phyloP scores from a whole-genome alignment of 768 basidiomycete species.

The Candolleomyces aberdarensis region DNA sequence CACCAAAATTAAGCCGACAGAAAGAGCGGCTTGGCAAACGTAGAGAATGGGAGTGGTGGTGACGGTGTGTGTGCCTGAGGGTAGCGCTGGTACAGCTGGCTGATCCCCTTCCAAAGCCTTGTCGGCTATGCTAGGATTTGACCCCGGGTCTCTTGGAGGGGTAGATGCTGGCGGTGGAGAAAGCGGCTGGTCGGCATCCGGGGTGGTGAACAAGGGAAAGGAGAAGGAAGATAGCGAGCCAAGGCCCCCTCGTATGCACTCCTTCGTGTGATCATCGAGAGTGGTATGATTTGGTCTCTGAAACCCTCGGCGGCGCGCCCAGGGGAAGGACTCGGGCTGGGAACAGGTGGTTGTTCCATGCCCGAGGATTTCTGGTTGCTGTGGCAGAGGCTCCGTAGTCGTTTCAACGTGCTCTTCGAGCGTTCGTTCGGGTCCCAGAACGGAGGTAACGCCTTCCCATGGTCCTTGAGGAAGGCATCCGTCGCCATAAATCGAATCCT shows the following conservation, averaged over 20 bases:
- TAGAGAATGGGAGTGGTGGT: background rate
- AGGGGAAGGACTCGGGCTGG: too few relatives aligned
- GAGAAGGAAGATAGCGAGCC: background rate
- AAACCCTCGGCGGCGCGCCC: too few relatives aligned
- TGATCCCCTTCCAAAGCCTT: too few relatives aligned
- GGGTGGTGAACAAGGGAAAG: background rate
- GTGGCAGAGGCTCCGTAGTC: background rate
- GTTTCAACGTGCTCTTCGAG: background rate
- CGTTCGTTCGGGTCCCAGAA: background rate
- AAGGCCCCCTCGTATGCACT: background rate
- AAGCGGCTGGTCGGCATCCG: too few relatives aligned
- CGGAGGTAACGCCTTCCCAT: background rate
- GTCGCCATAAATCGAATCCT: slow-evolving; percentile 1
- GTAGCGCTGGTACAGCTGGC: background rate
- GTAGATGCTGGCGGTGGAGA: too few relatives aligned
- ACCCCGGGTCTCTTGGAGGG: too few relatives aligned
- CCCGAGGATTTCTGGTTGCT: too few relatives aligned
- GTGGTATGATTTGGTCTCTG: background rate
- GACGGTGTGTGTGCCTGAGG: background rate
- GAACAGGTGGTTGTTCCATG: too few relatives aligned
- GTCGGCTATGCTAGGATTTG: too few relatives aligned
- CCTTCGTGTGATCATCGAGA: background rate
- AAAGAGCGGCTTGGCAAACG: background rate
- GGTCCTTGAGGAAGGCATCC: background rate
- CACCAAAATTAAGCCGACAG: background rate